Evolutionary conservation across 163 green algal species (phyloP).

Genomic region (Dunaliella salina): DNA sequence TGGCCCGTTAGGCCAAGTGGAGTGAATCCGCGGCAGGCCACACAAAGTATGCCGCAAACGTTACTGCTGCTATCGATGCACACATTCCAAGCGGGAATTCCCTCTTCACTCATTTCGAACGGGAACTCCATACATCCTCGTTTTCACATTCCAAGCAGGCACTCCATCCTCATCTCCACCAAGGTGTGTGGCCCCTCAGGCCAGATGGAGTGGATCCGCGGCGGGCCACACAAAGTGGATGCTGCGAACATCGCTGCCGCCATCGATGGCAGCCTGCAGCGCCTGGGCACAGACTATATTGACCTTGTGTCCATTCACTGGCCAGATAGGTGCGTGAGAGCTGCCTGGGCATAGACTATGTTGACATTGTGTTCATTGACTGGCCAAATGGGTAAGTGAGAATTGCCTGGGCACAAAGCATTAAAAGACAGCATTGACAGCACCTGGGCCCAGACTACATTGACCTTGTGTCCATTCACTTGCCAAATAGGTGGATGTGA

Average conservation of each 20-base stretch:
- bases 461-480: conserved; percentile 83
- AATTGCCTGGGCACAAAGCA: too few relatives aligned
- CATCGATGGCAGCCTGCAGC: conserved; percentile 68
- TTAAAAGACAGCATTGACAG: too few relatives aligned
- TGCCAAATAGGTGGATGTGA: too few relatives aligned
- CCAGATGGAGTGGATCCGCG: conserved; percentile 85
- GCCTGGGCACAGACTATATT: conserved; percentile 77
- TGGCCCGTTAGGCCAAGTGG: conserved; percentile 79
- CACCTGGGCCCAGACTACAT: conserved; percentile 78
- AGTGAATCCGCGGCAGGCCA: conserved; percentile 80
- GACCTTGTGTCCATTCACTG: conserved; percentile 85
- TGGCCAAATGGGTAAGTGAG: conserved; percentile 82
- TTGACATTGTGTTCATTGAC: conserved; percentile 85
- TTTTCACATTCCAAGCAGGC: conserved; percentile 28
- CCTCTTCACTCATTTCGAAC: too few relatives aligned
- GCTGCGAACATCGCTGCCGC: conserved; percentile 67
- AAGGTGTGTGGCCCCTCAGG: conserved; percentile 82
- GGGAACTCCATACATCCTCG: neutral
- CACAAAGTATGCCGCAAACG: conserved; percentile 65
- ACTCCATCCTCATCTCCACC: conserved; percentile 58
- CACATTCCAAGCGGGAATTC: too few relatives aligned
- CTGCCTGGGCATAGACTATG: conserved; percentile 67
- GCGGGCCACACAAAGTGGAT: conserved; percentile 67
- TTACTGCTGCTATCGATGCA: conserved; percentile 71
- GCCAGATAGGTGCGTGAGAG: conserved; percentile 62